Base-by-base conservation (phyloP, 441 rosid species). In the Viola pubescens region DNA sequence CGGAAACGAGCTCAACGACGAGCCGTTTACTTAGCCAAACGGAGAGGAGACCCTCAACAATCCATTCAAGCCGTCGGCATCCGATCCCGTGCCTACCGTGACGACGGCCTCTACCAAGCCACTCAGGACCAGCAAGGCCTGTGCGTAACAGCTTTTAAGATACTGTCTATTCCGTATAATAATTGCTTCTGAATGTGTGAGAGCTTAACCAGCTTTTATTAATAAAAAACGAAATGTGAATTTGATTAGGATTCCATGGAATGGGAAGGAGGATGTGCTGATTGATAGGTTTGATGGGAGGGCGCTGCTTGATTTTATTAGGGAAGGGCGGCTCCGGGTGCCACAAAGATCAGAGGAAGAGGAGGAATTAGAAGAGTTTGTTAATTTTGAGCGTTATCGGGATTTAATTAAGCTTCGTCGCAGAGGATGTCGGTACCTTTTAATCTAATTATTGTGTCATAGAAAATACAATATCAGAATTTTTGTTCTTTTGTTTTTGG, bases 351-450 rank as follows among this genome's bases (percentile, higher is more conserved):
- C 96, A 0, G 96, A 84, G 61, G 96, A 94, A 63, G 98, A 88
- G 59, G 92, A 86, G 75, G 97, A 94, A 80, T 69, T 94, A 19
- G 98, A 92, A 69, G 98, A 94, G 94, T 89, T 94, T 89, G 98
- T 94, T 82, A 94, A 77, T 88, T 94, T 94, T 82, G 96, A 94
- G 97, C 95, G 95, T 76, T 94, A 89, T 73, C 89, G 97, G 89
- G 98, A 92, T 88, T 85, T 92, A 81, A 86, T 92, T 92, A 92
- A 89, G 88, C 98, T 84, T 80, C 97, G 91, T 39, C 97, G 95
- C 75, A 86, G 95, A 92, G 98, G 98, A 92, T 92, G 98, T 89
- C 97, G 97, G 98, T 89, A 92, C 88, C 87, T 87, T 77, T 75
- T 70, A 70, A 42, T 52, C 63, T 67, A 14, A 26, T 67, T 62